A percentile compares a stretch with the other conserved stretches of the same genome.
phyloP scores from a whole-genome alignment of 2,329 filamentous ascomycete genomes.

The Penicillium glabrum region DNA sequence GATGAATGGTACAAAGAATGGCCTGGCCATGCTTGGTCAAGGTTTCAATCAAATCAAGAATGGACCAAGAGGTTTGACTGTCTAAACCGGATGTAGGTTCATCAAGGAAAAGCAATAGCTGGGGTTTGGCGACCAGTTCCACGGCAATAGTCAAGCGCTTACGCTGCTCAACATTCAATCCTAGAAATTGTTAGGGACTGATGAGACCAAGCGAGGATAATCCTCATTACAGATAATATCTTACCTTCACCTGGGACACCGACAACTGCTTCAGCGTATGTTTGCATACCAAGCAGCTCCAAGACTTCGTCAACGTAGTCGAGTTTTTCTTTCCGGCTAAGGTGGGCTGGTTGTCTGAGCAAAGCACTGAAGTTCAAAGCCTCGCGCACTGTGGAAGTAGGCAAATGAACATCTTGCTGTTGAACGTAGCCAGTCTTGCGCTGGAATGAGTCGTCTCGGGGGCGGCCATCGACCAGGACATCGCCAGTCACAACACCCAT shows the following conservation, averaged over 20 bases:
- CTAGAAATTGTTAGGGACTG: background rate
- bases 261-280: slow-evolving; percentile 84
- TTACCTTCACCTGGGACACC: slow-evolving; percentile 66
- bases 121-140: slow-evolving; percentile 79
- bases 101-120: slow-evolving; percentile 80
- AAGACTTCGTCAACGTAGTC: slow-evolving; percentile 87
- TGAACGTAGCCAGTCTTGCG: slow-evolving; percentile 59
- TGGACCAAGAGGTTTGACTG: slow-evolving; percentile 90
- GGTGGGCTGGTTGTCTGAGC: slow-evolving; percentile 75
- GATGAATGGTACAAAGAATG: slow-evolving; percentile 93
- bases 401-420: slow-evolving; percentile 83
- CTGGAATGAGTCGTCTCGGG: slow-evolving; percentile 54
- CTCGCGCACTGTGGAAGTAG: slow-evolving; percentile 82
- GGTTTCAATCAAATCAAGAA: slow-evolving; percentile 83
- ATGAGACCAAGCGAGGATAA: background rate
- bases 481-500: slow-evolving; percentile 86
- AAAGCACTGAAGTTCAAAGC: slow-evolving; percentile 81
- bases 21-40: slow-evolving; percentile 86
- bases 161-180: slow-evolving; percentile 59
- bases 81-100: slow-evolving; percentile 95
- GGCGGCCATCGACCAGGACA: slow-evolving; percentile 73
- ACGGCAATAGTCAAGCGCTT: slow-evolving; percentile 86
- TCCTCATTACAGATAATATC: background rate
- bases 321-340: slow-evolving; percentile 71
- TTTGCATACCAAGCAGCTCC: slow-evolving; percentile 80